These are phyloP conservation scores for Hibiscus trionum DNA, from an alignment of 345 rosid genomes.

Conservation along the genomic window DNA sequence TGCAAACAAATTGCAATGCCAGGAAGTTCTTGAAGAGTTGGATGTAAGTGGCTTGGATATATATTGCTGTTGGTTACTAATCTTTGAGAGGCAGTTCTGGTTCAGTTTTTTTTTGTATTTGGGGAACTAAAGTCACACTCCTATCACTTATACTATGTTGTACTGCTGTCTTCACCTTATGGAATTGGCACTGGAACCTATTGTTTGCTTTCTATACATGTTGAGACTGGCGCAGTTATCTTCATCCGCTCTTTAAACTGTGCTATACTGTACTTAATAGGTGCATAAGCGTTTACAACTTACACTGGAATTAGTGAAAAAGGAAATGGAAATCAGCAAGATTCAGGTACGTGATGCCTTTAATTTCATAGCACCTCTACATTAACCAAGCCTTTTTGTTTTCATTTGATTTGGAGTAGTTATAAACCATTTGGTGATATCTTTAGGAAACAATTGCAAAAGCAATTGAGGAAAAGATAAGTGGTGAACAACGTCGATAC, in stretches of 20 bases:
- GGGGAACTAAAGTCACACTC: background rate
- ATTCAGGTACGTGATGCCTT: constrained; percentile 58
- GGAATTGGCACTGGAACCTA: background rate
- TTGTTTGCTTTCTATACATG: background rate
- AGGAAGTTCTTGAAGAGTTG: constrained; percentile 92
- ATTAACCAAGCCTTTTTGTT: background rate
- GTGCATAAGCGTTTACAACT: constrained; percentile 84
- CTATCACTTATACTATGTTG: background rate
- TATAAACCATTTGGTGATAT: constrained; percentile 10
- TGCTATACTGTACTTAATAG: constrained; percentile 22
- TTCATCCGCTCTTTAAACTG: background rate
- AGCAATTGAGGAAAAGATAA: constrained; percentile 97
- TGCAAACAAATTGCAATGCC: constrained; percentile 76
- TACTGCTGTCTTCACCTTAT: background rate
- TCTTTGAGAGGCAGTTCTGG: background rate
- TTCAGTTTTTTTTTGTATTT: background rate
- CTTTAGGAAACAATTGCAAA: constrained; percentile 86
- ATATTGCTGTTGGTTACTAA: background rate
- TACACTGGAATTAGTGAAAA: constrained; percentile 81
- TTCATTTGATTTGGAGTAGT: constrained; percentile 10
- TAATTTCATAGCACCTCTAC: background rate
- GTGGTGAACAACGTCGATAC: constrained; percentile 97
- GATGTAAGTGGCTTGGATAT: constrained; percentile 56
- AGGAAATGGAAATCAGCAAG: constrained; percentile 95
- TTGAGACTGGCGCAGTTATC: background rate